Base-by-base conservation (phyloP, 805 yeast species). In the Saccharomycopsis lassenensis region DNA sequence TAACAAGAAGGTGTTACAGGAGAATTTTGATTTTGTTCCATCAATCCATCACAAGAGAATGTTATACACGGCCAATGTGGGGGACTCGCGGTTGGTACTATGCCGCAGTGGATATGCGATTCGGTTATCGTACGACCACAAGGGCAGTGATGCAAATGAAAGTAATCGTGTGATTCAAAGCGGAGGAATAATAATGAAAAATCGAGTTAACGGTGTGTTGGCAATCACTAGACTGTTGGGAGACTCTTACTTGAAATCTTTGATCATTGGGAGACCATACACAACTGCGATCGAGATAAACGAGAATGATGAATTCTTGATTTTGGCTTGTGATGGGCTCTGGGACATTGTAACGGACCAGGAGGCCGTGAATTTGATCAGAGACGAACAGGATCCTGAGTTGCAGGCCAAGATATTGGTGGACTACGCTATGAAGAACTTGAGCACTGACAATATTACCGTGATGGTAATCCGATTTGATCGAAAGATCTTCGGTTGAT, bases 201-300 rank as follows among this genome's bases (percentile, higher is more conserved):
- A 84, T 43, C 69, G 98, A 48, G 98, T 89, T 18, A 91, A 89
- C 55, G 98, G 97, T 3, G 86, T 89, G 56, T 66, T 91, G 33
- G 97, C 97, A 0, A 95, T 89, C 7, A 85, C 95, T 2, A 65
- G 98, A 44, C 80, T 97, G 1, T 63, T 89, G 29, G 98, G 98
- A 14, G 97, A 89, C 54, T 68, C 77, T n/a, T 87, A 84, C 55
- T 79, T 89, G 74, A 93, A 89, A 54, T 81, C 77, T 35, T 62
- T 83, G 39, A 95, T 89, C 14, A 74, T 85, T 22, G 95, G 95
- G 0, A 74, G 76, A 37, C 98, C 98, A 1, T 89, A 79, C 52
- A 89, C 98, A 0, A 84, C 97, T 0, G 74, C 85, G 31, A 85
- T 94, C 1, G 85, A 77, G 49, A 63, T 91, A 21, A 66, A 66